Base-by-base conservation (phyloP, 495 filamentous ascomycete genomes). In the Penicillium desertorum region DNA sequence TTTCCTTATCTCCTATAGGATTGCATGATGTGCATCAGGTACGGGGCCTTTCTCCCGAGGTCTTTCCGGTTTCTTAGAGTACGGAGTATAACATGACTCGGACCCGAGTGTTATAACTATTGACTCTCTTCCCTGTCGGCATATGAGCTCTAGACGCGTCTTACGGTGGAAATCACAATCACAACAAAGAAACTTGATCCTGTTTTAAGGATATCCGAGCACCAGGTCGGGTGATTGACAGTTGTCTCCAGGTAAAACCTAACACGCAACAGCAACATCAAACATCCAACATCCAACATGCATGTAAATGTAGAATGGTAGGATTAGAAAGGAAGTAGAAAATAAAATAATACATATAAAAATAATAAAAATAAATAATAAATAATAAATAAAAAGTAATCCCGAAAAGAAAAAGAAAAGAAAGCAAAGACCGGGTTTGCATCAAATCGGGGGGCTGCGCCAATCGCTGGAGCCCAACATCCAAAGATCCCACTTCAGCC, bases 401-500 rank as follows among this genome's bases (percentile, higher is more conserved):
- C 2, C 14, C 23, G 10, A 16, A 14, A 46, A n/a, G 8, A 9
- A 39, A 16, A 20, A n/a, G 14, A 16, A n/a, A 25, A 8, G 19
- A 9, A 32, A 32, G 12, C 10, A 12, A 19, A 48, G 9, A 30
- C 4, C 45, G 11, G 20, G 5, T 46, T 4, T 27, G 25, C 25
- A 30, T 47, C 27, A 11, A 17, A 48, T 30, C 29, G 45, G 45
- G 25, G 25, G 2, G 27, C 25, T 12, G 6, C 45, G 30, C 45
- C 45, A 47, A 47, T 30, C 45, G 32, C 20, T 4, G 12, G 9
- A 7, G 20, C 11, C 11, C 23, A 9, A 12, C 1, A 29, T 17
- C 23, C 30, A 52, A 52, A n/a, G n/a, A n/a, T n/a, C n/a, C n/a
- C n/a, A 20, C 22, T 9, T 53, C 48, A 52, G 50, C 51, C 51